Conservation (phyloP, 2,329 filamentous ascomycete species). For the Clarireedia hainanense region DNA sequence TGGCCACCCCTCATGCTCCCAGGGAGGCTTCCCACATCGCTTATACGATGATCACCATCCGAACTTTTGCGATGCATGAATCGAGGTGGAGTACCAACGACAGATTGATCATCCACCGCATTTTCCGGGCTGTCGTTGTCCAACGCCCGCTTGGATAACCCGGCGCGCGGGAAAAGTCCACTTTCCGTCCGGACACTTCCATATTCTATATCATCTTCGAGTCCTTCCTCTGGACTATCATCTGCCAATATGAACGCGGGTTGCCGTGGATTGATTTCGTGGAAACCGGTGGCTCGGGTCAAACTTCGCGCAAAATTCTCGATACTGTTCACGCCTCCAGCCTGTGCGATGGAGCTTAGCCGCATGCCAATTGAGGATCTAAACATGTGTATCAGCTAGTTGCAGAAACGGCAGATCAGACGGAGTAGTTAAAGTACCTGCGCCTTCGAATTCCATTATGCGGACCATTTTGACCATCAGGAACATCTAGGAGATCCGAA, state of each 20-base stretch:
- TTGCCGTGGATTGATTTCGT: conserved; percentile 75
- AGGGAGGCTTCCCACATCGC: conserved; percentile 20
- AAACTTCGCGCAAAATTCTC: conserved; percentile 89
- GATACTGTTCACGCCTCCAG: conserved; percentile 88
- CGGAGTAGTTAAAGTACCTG: conserved; percentile 14
- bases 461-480: background rate
- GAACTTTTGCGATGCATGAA: conserved; percentile 35
- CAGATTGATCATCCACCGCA: conserved; percentile 24
- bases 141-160: conserved; percentile 45
- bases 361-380: conserved; percentile 54
- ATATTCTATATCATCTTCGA: conserved; percentile 21
- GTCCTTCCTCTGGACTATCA: conserved; percentile 27
- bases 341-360: conserved; percentile 54
- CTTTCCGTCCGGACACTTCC: conserved; percentile 21
- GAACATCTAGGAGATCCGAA: background rate
- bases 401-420: background rate
- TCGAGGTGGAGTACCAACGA: conserved; percentile 15
- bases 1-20: conserved; percentile 31
- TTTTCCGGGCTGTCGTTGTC: conserved; percentile 32
- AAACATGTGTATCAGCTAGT: background rate
- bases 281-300: conserved; percentile 83
- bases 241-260: conserved; percentile 64
- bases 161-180: conserved; percentile 20
- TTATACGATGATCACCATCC: conserved; percentile 12
- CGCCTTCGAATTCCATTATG: conserved; percentile 21